Conservation (phyloP, 148 eudicot species). For the Silene conica region DNA sequence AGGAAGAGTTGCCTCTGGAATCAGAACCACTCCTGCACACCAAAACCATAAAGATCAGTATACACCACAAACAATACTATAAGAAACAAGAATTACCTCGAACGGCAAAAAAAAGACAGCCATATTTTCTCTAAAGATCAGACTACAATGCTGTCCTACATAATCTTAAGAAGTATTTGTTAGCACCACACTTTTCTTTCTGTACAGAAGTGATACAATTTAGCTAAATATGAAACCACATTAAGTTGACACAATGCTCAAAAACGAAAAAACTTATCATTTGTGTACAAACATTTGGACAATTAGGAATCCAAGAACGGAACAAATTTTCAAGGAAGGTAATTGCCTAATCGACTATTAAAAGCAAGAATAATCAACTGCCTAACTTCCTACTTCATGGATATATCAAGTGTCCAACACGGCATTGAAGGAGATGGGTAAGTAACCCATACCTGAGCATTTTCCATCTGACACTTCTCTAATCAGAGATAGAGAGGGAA, state of each 20-base stretch:
- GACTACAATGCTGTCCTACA: not conserved
- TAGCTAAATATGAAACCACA: not conserved
- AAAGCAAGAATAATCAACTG: not conserved
- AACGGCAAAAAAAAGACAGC: not conserved
- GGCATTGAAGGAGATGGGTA: not conserved
- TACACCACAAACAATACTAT: not conserved
- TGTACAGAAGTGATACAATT: not conserved
- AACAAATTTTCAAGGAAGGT: too few relatives aligned
- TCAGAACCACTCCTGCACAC: conserved; percentile 74
- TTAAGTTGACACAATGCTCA: not conserved
- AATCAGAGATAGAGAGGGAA: not conserved
- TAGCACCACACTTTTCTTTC: not conserved
- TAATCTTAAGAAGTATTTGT: not conserved
- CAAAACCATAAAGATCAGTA: not conserved
- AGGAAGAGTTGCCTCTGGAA: conserved; percentile 94
- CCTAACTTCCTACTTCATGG: not conserved
- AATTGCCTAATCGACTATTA: not conserved
- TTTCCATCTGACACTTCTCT: not conserved
- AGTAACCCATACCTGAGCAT: not conserved
- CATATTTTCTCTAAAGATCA: not conserved
- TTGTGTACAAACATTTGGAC: not conserved
- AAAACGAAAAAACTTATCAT: not conserved
- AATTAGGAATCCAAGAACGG: not conserved
- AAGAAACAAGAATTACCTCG: not conserved
- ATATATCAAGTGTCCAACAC: not conserved